Percentiles rank a stretch among this genome's conserved stretches.
Evolutionary conservation across 768 basidiomycete genomes (phyloP).

Genomic region (Suillus cothurnatus): DNA sequence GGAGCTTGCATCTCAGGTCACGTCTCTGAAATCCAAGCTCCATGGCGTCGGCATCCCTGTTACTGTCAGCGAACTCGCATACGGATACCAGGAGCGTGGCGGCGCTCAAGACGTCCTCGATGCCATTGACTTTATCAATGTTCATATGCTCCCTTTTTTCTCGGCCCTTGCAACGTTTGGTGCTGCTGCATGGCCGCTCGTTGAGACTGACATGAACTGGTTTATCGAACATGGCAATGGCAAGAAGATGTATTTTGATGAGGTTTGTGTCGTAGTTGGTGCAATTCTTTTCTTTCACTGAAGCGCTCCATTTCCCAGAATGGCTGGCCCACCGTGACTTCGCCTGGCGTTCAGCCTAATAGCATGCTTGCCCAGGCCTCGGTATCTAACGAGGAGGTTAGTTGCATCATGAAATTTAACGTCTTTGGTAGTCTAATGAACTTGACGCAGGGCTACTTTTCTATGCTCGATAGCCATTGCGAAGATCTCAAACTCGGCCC

Average conservation of each 20-base stretch:
- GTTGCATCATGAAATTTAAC: conserved; percentile 16
- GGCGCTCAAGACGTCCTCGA: conserved; percentile 57
- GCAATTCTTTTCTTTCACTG: background rate
- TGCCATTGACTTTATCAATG: conserved; percentile 64
- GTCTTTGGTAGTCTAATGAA: conserved; percentile 1
- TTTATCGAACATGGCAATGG: conserved; percentile 63
- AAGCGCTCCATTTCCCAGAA: conserved; percentile 46
- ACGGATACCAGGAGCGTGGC: conserved; percentile 53
- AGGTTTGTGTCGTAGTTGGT: conserved; percentile 44
- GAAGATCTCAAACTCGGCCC: conserved; percentile 55
- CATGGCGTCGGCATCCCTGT: conserved; percentile 61
- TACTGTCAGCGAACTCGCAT: conserved; percentile 69
- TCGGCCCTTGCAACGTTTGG: conserved; percentile 39
- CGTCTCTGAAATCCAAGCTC: conserved; percentile 48
- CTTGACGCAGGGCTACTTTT: conserved; percentile 59
- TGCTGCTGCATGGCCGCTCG: conserved; percentile 62
- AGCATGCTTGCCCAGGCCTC: conserved; percentile 60
- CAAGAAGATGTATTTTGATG: conserved; percentile 76
- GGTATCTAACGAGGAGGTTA: conserved; percentile 61
- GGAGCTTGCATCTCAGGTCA: conserved; percentile 54
- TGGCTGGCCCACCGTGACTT: conserved; percentile 76
- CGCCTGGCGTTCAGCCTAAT: conserved; percentile 63
- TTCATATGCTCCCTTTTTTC: conserved; percentile 76
- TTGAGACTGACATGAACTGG: conserved; percentile 62
- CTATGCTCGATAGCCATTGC: conserved; percentile 65